A percentile compares a stretch with the other conserved stretches of the same genome.
phyloP scores from a whole-genome alignment of 148 eudicot species.

The Rhododendron kiyosumense region DNA sequence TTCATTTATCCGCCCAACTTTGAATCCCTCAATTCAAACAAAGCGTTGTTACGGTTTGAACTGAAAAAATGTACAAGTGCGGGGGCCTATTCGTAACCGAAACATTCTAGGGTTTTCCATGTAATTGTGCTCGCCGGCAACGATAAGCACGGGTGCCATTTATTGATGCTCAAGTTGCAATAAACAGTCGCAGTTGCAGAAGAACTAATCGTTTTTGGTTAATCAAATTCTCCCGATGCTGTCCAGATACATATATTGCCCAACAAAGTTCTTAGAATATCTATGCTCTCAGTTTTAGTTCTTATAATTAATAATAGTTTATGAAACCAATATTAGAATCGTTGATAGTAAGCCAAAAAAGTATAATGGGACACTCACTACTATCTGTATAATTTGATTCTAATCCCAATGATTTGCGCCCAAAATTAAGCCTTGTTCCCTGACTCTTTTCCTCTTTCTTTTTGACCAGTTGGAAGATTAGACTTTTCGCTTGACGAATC shows the following conservation, averaged over 20 bases:
- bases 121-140: not conserved
- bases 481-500: not conserved
- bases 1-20: no score
- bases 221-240: not conserved
- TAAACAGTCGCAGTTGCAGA: not conserved
- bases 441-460: not conserved
- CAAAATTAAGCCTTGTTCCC: not conserved
- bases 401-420: not conserved
- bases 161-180: not conserved
- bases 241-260: conserved; percentile 72
- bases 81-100: not conserved
- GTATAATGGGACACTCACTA: not conserved
- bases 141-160: not conserved
- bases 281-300: not conserved
- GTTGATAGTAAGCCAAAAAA: not conserved
- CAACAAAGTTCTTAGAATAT: not conserved
- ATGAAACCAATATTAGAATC: not conserved
- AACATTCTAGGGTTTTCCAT: not conserved
- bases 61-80: not conserved
- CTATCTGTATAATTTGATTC: not conserved
- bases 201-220: not conserved
- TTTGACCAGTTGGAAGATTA: not conserved
- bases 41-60: not conserved
- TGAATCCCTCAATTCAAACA: no score
- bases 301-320: not conserved